Conservation (phyloP, 2,329 filamentous ascomycete genomes). For the Paecilomyces variotii region DNA sequence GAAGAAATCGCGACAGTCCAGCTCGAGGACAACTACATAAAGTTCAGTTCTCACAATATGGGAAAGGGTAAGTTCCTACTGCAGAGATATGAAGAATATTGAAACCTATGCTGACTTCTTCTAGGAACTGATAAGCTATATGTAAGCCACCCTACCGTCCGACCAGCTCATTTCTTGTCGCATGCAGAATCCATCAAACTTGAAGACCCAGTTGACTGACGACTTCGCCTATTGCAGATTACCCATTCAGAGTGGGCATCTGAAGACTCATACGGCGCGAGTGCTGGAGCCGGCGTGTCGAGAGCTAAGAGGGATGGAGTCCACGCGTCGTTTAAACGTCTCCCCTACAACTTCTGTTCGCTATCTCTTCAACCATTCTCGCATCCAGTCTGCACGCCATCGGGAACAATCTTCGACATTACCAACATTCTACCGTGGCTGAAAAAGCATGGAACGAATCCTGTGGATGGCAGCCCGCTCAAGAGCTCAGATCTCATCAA, state of each 20-base stretch:
- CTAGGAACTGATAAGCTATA: conserved; percentile 45
- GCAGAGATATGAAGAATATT: conserved; percentile 1
- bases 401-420: conserved; percentile 88
- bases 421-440: conserved; percentile 93
- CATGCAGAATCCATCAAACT: neutral
- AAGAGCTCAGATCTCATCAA: conserved; percentile 78
- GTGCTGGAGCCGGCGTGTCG: conserved; percentile 58
- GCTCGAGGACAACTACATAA: neutral
- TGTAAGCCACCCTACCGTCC: conserved; percentile 23
- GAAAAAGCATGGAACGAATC: conserved; percentile 87
- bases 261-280: conserved; percentile 78
- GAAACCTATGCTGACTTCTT: conserved; percentile 7
- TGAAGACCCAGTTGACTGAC: neutral
- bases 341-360: conserved; percentile 98
- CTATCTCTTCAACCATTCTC: conserved; percentile 91
- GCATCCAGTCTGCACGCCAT: conserved; percentile 82
- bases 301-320: conserved; percentile 44
- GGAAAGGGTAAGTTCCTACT: conserved; percentile 29
- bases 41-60: conserved; percentile 13
- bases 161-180: neutral
- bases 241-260: conserved; percentile 98
- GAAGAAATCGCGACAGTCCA: neutral
- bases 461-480: conserved; percentile 72
- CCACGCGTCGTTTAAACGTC: conserved; percentile 67
- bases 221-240: conserved; percentile 47